Evolutionary conservation across 345 rosid genomes (phyloP), one percentile per base, ranked within the genome.

Genomic region (Crucihimalaya himalaica): DNA sequence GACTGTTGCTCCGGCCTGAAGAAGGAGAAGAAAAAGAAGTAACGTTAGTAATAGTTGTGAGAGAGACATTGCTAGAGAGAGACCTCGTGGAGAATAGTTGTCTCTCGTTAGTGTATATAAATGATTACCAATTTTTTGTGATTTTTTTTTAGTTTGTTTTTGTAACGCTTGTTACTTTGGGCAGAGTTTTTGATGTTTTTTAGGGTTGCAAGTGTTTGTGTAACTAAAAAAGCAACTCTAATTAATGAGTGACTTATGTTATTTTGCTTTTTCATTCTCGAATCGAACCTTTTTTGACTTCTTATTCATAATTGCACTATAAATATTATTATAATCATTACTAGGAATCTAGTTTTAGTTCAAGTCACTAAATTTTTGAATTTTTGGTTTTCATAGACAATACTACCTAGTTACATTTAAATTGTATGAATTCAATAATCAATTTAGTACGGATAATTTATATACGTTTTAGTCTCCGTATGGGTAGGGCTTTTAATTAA

Each of bases 151-250:
- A 34, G 9, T 9, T 32, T 5, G 13, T 51, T 5, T 13, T 29
- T 68, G 79, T 75, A 75, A 75, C 79, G 79, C 69, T 75, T 52
- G 14, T 31, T 40, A 51, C 39, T 60, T 51, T 60, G 45, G 27
- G 55, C 35, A 39, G 62, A 29, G 68, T 12, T 67, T 43, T 64
- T 72, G 53, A 29, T 40, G 43, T 55, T 31, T 47, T 64, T 23
- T 3, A 23, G 51, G 65, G 35, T 46, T 45, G 65, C 72, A 73
- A 13, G 50, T 64, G 77, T 64, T 32, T 51, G 18, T 5, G 70
- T 52, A 61, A 62, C 53, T 7, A 60, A 10, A 61, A 62, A 72
- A 72, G 63, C 54, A 72, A 72, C 56, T 65, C 29, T 58, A 56
- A 28, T 57, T 43, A 66, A 66, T 48, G 73, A 43, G 19, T 40